Conservation (phyloP, 208 protist genomes). For the Leishmania guyanensis region DNA sequence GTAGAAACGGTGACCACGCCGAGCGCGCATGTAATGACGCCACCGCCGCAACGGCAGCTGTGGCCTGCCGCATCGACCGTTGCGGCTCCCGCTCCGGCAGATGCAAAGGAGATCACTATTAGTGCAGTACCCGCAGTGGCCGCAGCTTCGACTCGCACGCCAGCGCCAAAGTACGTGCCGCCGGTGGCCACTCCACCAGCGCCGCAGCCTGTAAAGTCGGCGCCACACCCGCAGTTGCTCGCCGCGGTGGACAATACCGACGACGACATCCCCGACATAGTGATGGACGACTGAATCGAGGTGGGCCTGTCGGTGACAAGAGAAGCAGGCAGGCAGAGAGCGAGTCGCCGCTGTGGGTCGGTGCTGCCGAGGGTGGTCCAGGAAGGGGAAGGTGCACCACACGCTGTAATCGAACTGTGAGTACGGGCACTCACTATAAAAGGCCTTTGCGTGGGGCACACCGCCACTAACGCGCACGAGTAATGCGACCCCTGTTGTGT, state of each 20-base stretch:
- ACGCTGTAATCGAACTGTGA: background rate
- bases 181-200: background rate
- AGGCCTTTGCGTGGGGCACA: background rate
- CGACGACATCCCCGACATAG: constrained; percentile 62
- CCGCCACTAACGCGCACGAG: background rate
- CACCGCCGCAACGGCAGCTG: background rate
- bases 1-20: background rate
- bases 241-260: constrained; percentile 26
- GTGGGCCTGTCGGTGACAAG: background rate
- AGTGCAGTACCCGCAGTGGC: background rate
- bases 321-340: background rate
- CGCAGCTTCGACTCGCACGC: background rate
- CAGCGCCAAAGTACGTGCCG: background rate
- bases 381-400: background rate
- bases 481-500: background rate
- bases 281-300: constrained; percentile 51
- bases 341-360: background rate
- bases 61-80: background rate
- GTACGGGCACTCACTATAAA: background rate
- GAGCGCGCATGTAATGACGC: background rate
- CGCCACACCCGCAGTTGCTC: background rate
- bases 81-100: background rate
- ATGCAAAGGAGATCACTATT: background rate
- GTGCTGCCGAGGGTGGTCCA: background rate
- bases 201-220: background rate